phyloP scores from a whole-genome alignment of 148 eudicot species.

The Rhododendron henanense region DNA sequence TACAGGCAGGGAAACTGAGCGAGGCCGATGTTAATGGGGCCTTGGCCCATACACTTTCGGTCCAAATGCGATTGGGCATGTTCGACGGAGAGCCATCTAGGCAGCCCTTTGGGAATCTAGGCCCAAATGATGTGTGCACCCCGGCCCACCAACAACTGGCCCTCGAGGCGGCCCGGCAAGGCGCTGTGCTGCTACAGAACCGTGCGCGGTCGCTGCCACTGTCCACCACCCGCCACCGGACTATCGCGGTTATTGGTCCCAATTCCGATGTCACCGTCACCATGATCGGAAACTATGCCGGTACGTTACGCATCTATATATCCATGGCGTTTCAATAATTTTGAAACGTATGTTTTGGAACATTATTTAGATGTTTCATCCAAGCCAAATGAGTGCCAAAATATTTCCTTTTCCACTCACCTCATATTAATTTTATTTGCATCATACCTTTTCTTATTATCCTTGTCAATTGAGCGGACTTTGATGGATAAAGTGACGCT shows the following conservation, averaged over 20 bases:
- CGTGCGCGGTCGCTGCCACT: conserved; percentile 51
- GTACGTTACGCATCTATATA: conserved; percentile 1
- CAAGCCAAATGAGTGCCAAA: no score
- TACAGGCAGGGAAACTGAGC: conserved; percentile 41
- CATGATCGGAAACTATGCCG: conserved; percentile 53
- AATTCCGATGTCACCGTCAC: conserved; percentile 51
- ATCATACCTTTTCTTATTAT: no score
- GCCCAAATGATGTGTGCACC: conserved; percentile 64
- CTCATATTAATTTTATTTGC: no score
- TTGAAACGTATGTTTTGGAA: background rate
- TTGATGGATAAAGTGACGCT: no score
- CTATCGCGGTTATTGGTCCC: conserved; percentile 53
- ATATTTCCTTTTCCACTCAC: no score
- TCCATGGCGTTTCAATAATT: background rate
- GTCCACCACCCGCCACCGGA: conserved; percentile 33
- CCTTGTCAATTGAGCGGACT: no score
- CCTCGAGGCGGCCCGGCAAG: conserved; percentile 86
- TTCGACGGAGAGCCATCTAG: conserved; percentile 70
- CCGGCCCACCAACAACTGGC: conserved; percentile 72
- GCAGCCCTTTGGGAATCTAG: conserved; percentile 60
- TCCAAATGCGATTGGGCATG: conserved; percentile 94
- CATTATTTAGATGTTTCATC: background rate
- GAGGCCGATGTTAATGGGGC: conserved; percentile 75
- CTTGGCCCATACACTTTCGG: conserved; percentile 49
- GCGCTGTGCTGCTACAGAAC: conserved; percentile 73